These are phyloP conservation scores for Mucor velutinosus DNA, from an alignment of 371 early-diverging fungal genomes.

Conservation along the genomic window DNA sequence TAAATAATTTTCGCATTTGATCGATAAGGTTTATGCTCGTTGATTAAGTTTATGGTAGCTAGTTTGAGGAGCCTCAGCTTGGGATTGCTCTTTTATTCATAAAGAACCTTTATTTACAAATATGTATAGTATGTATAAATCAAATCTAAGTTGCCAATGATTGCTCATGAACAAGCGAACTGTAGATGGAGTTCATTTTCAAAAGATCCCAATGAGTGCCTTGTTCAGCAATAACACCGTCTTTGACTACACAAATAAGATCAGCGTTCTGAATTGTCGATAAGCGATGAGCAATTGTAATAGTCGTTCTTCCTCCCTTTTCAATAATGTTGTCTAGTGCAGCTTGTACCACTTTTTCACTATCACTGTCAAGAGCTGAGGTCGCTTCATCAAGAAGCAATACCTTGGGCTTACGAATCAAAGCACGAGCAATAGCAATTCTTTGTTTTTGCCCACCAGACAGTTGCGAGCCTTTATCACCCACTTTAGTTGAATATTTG, in stretches of 20 bases:
- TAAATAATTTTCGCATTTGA: too few species aligned
- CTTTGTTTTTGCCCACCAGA: slow-evolving; percentile 78
- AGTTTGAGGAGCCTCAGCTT: too few species aligned
- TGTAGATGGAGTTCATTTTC: slow-evolving; percentile 10
- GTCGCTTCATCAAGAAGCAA: slow-evolving; percentile 97
- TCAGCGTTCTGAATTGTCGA: slow-evolving; percentile 81
- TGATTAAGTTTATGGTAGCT: too few species aligned
- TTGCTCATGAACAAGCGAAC: too few species aligned
- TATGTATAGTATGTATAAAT: too few species aligned
- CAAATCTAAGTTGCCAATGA: too few species aligned
- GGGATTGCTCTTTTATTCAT: too few species aligned
- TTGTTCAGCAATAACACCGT: slow-evolving; percentile 76
- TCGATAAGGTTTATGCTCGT: too few species aligned
- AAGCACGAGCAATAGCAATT: slow-evolving; percentile 68
- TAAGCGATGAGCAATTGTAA: slow-evolving; percentile 73
- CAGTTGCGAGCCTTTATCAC: slow-evolving; percentile 73
- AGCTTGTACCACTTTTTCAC: slow-evolving; percentile 86
- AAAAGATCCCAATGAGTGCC: slow-evolving; percentile 83
- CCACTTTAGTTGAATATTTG: slow-evolving; percentile 80
- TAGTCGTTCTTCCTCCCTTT: slow-evolving; percentile 61
- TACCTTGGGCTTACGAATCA: slow-evolving; percentile 82
- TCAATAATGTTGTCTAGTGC: slow-evolving; percentile 77
- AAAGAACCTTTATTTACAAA: too few species aligned
- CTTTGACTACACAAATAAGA: slow-evolving; percentile 69
- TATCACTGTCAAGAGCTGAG: slow-evolving; percentile 85